These are phyloP conservation scores for Eutypella sp. DNA, from an alignment of 2,329 filamentous ascomycete genomes.

Conservation along the genomic window DNA sequence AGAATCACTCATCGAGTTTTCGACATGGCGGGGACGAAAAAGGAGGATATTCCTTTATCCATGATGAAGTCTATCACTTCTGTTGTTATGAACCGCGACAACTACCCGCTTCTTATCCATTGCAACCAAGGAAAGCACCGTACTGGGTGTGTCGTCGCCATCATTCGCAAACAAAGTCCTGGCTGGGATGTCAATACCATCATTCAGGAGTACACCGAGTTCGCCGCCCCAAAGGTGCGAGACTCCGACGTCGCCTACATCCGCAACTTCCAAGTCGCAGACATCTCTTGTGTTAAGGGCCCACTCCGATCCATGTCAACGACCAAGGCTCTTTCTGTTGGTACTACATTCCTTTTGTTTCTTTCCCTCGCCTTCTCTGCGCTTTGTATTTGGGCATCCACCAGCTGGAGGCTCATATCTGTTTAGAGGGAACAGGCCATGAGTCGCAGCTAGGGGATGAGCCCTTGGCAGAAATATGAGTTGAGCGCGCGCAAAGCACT, in stretches of 20 bases:
- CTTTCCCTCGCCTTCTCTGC: constrained; percentile 11
- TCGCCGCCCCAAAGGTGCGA: constrained; percentile 55
- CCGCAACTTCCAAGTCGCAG: constrained; percentile 39
- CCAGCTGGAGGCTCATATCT: constrained; percentile 5
- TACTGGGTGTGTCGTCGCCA: constrained; percentile 82
- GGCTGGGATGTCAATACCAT: constrained; percentile 60
- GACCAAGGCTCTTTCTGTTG: background rate
- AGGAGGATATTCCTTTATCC: constrained; percentile 59
- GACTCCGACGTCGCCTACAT: constrained; percentile 59
- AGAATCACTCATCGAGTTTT: constrained; percentile 70
- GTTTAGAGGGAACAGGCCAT: background rate
- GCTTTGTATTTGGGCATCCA: constrained; percentile 13
- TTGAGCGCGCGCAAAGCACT: too few species aligned
- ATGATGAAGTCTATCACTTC: constrained; percentile 68
- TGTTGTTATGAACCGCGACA: constrained; percentile 64
- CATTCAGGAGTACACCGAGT: constrained; percentile 68
- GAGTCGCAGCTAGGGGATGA: background rate
- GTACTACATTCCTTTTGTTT: constrained; percentile 11
- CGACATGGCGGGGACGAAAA: constrained; percentile 84
- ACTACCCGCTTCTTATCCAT: constrained; percentile 80
- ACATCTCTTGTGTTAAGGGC: constrained; percentile 18
- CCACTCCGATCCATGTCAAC: background rate
- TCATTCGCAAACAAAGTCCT: constrained; percentile 68
- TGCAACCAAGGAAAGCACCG: constrained; percentile 95
- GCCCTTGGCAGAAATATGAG: background rate